These are phyloP conservation scores for Globisporangium emineosum DNA, from an alignment of 352 stramenopile species.

Conservation along the genomic window DNA sequence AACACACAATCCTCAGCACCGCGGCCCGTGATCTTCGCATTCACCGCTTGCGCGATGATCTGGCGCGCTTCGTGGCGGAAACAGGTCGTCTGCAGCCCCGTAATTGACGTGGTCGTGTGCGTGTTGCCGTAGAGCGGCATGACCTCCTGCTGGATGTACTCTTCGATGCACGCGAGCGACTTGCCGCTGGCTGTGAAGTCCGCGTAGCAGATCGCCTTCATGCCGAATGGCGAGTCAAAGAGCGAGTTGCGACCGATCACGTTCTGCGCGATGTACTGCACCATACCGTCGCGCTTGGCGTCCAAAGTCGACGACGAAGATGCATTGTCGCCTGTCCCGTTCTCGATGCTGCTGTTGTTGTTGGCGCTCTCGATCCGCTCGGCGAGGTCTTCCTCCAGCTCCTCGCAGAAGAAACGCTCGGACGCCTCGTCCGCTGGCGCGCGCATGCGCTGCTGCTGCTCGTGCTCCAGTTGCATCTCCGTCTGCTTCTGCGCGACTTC, in stretches of 20 bases:
- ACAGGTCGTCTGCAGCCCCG: constrained; percentile 85
- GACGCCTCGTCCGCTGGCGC: neutral
- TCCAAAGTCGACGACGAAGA: neutral
- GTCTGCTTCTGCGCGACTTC: constrained; percentile 1
- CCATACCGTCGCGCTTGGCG: constrained; percentile 18
- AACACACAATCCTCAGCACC: constrained; percentile 93
- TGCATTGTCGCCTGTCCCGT: constrained; percentile 1
- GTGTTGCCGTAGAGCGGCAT: constrained; percentile 97
- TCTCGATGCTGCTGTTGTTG: constrained; percentile 1
- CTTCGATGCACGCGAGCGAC: constrained; percentile 85
- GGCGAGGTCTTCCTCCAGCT: constrained; percentile 66
- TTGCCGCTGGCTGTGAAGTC: constrained; percentile 94
- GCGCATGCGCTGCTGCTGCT: neutral
- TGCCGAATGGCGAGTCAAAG: constrained; percentile 70
- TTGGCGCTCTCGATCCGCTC: constrained; percentile 33
- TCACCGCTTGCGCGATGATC: constrained; percentile 91
- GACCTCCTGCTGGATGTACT: constrained; percentile 86
- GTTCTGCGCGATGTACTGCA: constrained; percentile 39
- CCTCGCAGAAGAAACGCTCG: constrained; percentile 76
- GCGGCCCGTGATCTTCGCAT: constrained; percentile 88
- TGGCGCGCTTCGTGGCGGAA: constrained; percentile 95
- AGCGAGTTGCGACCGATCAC: constrained; percentile 44
- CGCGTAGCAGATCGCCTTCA: constrained; percentile 88
- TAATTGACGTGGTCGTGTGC: constrained; percentile 91
- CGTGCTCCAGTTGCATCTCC: neutral